Percentiles rank a stretch among this genome's conserved stretches.
phyloP scores from a whole-genome alignment of 345 rosid genomes.

The Firmiana major region DNA sequence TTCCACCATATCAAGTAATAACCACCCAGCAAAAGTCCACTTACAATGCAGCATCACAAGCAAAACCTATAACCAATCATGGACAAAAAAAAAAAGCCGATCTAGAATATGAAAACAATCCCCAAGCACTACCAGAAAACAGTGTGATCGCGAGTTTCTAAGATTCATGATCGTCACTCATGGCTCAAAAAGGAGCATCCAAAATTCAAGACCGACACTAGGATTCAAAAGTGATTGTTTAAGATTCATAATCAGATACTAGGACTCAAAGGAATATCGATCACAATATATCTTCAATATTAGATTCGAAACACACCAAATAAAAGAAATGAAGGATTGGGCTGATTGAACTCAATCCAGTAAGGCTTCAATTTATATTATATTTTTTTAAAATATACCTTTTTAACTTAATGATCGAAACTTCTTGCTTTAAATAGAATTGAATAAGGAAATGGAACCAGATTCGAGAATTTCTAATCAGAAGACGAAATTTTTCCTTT shows the following conservation, averaged over 20 bases:
- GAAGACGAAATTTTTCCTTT: not conserved
- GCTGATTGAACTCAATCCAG: not conserved
- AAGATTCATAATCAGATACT: not conserved
- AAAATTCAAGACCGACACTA: not conserved
- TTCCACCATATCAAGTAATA: not conserved
- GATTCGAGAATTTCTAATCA: slow-evolving; percentile 1
- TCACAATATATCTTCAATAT: not conserved
- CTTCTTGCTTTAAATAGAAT: not conserved
- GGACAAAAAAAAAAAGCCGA: not conserved
- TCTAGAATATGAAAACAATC: not conserved
- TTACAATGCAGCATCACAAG: not conserved
- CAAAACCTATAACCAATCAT: not conserved
- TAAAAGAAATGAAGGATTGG: not conserved
- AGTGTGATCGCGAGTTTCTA: not conserved
- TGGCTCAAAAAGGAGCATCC: not conserved
- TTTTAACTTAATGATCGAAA: not conserved
- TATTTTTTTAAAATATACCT: not conserved
- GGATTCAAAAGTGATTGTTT: not conserved
- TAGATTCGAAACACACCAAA: not conserved
- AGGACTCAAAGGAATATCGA: not conserved
- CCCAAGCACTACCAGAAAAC: not conserved
- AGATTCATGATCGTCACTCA: not conserved
- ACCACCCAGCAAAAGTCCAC: not conserved
- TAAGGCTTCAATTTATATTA: not conserved
- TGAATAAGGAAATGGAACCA: not conserved